Conservation (phyloP, 2,329 filamentous ascomycete species). For the Orbilia quercus region DNA sequence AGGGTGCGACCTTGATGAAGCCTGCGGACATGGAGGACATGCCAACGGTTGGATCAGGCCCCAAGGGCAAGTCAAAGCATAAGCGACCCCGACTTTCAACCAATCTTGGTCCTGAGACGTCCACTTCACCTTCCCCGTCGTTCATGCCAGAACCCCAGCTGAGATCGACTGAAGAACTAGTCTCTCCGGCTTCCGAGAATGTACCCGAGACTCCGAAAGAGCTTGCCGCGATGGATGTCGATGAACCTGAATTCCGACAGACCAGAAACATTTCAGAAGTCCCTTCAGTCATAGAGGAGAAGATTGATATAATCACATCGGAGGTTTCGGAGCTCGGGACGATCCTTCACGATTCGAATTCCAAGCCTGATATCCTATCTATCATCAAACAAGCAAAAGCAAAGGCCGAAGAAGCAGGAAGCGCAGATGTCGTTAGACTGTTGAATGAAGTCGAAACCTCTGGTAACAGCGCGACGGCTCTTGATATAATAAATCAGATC, state of each 20-base stretch:
- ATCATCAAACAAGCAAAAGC: conserved; percentile 36
- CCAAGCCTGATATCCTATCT: conserved; percentile 26
- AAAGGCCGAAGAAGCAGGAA: conserved; percentile 44
- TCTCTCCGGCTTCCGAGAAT: conserved; percentile 49
- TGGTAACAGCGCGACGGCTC: conserved; percentile 14
- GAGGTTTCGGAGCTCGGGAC: conserved; percentile 25
- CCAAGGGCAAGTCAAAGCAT: conserved; percentile 37
- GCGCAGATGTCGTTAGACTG: conserved; percentile 17
- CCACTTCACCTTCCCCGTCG: conserved; percentile 37
- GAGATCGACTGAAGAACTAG: conserved; percentile 40
- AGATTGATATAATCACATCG: conserved; percentile 1
- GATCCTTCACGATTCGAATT: neutral
- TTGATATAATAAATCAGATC: conserved; percentile 24
- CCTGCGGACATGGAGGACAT: conserved; percentile 14
- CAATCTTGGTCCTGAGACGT: conserved; percentile 23
- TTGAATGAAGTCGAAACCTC: conserved; percentile 27
- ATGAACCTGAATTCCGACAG: conserved; percentile 32
- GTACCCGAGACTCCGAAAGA: conserved; percentile 46
- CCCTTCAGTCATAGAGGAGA: conserved; percentile 10
- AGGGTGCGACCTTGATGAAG: conserved; percentile 17
- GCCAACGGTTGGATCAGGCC: neutral
- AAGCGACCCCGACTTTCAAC: conserved; percentile 31
- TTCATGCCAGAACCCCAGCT: conserved; percentile 32
- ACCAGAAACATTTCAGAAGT: conserved; percentile 19
- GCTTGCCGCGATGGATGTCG: conserved; percentile 25